A percentile compares a stretch with the other conserved stretches of the same genome.
Evolutionary conservation across 495 filamentous ascomycete genomes (phyloP).

Genomic region (Aspergillus sparsus): DNA sequence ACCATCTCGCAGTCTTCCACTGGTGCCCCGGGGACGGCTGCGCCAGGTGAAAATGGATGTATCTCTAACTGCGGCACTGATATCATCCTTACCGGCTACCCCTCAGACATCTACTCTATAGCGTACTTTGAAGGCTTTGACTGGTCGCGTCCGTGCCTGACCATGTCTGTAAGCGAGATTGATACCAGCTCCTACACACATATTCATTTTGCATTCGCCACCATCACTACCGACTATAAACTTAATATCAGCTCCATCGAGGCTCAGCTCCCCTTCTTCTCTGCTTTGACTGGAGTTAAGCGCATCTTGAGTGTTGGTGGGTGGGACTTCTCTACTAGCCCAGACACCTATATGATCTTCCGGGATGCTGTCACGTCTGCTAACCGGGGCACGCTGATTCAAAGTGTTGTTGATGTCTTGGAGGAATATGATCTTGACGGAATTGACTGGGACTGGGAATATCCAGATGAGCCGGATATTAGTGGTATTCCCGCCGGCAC

Average conservation of each 20-base stretch:
- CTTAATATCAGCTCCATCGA: conserved; percentile 24
- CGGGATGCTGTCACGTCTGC: conserved; percentile 33
- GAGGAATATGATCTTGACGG: conserved; percentile 1
- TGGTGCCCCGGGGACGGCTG: conserved; percentile 1
- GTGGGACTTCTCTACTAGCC: conserved; percentile 46
- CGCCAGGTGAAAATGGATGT: background rate
- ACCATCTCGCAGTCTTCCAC: background rate
- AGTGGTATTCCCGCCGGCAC: no score
- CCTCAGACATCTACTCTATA: background rate
- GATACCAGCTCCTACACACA: conserved; percentile 40
- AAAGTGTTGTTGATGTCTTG: conserved; percentile 22
- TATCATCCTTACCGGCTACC: background rate
- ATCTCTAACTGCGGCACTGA: conserved; percentile 11
- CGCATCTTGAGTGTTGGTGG: conserved; percentile 49
- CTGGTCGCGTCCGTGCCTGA: conserved; percentile 23
- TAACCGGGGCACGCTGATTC: conserved; percentile 25
- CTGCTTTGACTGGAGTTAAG: conserved; percentile 24
- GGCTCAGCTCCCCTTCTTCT: conserved; percentile 29
- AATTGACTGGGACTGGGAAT: conserved; percentile 1
- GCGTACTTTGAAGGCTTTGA: background rate
- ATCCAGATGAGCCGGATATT: background rate
- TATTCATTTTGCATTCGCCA: conserved; percentile 46
- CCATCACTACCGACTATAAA: conserved; percentile 30
- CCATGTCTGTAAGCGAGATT: conserved; percentile 17
- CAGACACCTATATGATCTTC: conserved; percentile 37